Conservation (phyloP, 305 asterid genomes). For the Rubia tinctorum region DNA sequence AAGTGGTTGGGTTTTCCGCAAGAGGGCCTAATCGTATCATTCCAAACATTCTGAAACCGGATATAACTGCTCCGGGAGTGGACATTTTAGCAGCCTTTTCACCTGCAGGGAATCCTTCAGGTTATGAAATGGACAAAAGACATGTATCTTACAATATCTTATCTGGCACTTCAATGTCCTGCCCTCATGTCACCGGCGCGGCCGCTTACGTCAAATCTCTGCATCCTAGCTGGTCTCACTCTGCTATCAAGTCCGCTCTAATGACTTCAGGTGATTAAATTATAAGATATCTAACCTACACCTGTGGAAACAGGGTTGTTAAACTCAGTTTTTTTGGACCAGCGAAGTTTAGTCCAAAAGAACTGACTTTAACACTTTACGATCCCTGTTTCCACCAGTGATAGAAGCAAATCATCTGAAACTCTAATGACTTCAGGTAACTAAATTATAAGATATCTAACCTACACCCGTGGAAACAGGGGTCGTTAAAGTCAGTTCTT, state of each 20-base stretch:
- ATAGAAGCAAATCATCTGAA: too few species aligned
- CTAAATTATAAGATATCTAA: too few species aligned
- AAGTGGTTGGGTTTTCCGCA: constrained; percentile 27
- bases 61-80: constrained; percentile 46
- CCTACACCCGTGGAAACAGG: too few species aligned
- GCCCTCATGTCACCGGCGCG: constrained; percentile 43
- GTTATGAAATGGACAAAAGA: constrained; percentile 14
- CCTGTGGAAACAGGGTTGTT: too few species aligned
- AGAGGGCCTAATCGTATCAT: constrained; percentile 12
- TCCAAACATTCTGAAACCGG: constrained; percentile 30
- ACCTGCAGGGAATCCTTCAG: constrained; percentile 14
- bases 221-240: constrained; percentile 42
- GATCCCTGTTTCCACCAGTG: too few species aligned
- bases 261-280: constrained; percentile 32
- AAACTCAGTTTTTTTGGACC: too few species aligned
- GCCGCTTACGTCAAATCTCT: constrained; percentile 37
- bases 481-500: too few species aligned
- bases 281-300: too few species aligned
- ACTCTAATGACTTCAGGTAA: too few species aligned
- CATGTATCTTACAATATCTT: constrained; percentile 19
- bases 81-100: constrained; percentile 35
- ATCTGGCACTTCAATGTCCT: constrained; percentile 46
- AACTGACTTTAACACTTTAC: too few species aligned
- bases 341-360: too few species aligned
- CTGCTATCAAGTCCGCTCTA: constrained; percentile 39